Conservation (phyloP, 2,329 filamentous ascomycete species). For the Cryphonectria parasitica region DNA sequence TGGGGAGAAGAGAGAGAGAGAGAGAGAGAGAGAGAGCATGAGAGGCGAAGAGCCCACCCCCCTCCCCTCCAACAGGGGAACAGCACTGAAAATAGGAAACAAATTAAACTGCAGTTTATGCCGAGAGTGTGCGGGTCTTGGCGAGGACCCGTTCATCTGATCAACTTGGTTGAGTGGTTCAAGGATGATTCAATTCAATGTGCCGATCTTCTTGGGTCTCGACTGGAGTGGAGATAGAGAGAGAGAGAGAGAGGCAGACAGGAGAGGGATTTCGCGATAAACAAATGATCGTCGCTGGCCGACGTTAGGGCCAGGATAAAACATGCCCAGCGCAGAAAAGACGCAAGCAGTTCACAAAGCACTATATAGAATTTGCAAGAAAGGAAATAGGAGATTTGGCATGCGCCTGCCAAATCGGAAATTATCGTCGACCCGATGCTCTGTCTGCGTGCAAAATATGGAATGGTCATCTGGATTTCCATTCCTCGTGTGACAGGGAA, state of each 20-base stretch:
- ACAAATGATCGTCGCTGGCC: conserved; percentile 1
- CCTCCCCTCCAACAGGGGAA: no score
- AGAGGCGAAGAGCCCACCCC: neutral
- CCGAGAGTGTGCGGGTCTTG: neutral
- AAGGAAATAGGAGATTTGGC: neutral
- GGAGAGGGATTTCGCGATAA: neutral
- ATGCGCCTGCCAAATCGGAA: neutral
- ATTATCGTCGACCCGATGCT: neutral
- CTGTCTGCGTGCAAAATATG: neutral
- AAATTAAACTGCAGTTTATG: neutral
- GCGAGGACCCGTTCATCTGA: conserved; percentile 9
- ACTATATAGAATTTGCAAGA: neutral
- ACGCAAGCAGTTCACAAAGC: neutral
- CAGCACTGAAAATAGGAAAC: neutral
- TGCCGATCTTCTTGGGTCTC: neutral
- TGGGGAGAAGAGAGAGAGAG: no score
- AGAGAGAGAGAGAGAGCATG: neutral
- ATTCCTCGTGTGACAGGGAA: neutral
- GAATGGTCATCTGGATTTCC: no score
- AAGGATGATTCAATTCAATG: neutral
- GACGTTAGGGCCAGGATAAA: neutral
- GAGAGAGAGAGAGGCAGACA: neutral
- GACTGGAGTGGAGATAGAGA: neutral
- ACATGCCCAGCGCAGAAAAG: neutral
- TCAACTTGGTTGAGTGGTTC: neutral